Evolutionary conservation across 2,329 filamentous ascomycete species (phyloP).

Genomic region (Didymellaceae sp.): DNA sequence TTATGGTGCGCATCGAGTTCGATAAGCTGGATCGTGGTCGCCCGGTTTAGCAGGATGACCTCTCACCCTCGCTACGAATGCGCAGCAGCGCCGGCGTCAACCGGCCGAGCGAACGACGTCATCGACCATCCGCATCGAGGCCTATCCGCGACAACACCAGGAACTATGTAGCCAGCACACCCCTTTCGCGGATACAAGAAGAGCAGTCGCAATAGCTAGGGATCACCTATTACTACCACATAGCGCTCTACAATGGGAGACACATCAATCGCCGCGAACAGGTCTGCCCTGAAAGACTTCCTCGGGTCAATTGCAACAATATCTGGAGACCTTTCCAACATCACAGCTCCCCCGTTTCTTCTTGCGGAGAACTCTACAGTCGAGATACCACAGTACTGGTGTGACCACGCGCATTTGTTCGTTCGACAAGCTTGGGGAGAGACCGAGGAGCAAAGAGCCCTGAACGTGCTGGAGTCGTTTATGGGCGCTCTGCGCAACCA

Average conservation of each 20-base stretch:
- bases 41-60: neutral
- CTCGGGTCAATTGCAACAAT: constrained; percentile 53
- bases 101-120: constrained; percentile 12
- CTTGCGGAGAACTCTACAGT: constrained; percentile 54
- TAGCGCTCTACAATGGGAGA: constrained; percentile 30
- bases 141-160: constrained; percentile 5
- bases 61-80: constrained; percentile 7
- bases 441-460: constrained; percentile 49
- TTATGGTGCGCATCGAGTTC: constrained; percentile 1
- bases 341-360: constrained; percentile 56
- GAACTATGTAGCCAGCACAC: neutral
- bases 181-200: neutral
- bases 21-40: constrained; percentile 3
- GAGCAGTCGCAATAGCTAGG: neutral
- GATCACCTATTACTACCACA: neutral
- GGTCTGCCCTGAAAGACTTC: constrained; percentile 44
- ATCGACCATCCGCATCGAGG: constrained; percentile 7
- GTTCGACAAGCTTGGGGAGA: constrained; percentile 52
- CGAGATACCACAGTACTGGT: constrained; percentile 56
- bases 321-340: constrained; percentile 55
- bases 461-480: constrained; percentile 59
- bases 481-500: constrained; percentile 56
- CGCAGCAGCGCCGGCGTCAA: constrained; percentile 10
- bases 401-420: constrained; percentile 55
- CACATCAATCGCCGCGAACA: constrained; percentile 34